Evolutionary conservation across 176 grass and related monocot genomes (phyloP), one percentile per base, ranked within the genome.

Genomic region (Cymbopogon citratus): DNA sequence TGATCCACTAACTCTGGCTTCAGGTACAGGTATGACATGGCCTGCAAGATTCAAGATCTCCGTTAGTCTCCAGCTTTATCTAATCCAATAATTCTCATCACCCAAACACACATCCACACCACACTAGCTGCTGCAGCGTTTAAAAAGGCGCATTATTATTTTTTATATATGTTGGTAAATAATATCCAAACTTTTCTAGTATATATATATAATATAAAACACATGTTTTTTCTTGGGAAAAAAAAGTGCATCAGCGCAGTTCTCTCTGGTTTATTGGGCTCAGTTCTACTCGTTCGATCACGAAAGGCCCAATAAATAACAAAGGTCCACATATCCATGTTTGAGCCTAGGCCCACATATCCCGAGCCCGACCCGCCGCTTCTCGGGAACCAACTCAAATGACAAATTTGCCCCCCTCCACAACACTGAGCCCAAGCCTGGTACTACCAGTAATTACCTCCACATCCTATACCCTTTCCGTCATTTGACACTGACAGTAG

Each of bases 61-160:
- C 11, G 1, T 14, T 23, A 24, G 4, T 10, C 18, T 4, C 7
- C 36, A 45, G 24, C 13, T 59, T 61, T 70, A 13, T 36, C 0
- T 51, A 26, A 73, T 73, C 44, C 14, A 29, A 68, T 57, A 21
- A 84, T 41, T n/a, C n/a, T n/a, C n/a, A n/a, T n/a, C n/a, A n/a
- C n/a, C n/a, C n/a, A n/a, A n/a, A n/a, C n/a, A n/a, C n/a, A n/a
- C n/a, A n/a, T n/a, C n/a, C n/a, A n/a, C n/a, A n/a, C n/a, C n/a
- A n/a, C n/a, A n/a, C n/a, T n/a, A n/a, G n/a, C n/a, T n/a, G n/a
- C n/a, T n/a, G n/a, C n/a, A n/a, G n/a, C n/a, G n/a, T n/a, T n/a
- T n/a, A n/a, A n/a, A n/a, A n/a, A n/a, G n/a, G n/a, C n/a, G n/a
- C n/a, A n/a, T n/a, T n/a, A n/a, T n/a, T n/a, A n/a, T n/a, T n/a